Evolutionary conservation across 2,329 filamentous ascomycete species (phyloP).

Genomic region (Ophiostoma angusticollis): DNA sequence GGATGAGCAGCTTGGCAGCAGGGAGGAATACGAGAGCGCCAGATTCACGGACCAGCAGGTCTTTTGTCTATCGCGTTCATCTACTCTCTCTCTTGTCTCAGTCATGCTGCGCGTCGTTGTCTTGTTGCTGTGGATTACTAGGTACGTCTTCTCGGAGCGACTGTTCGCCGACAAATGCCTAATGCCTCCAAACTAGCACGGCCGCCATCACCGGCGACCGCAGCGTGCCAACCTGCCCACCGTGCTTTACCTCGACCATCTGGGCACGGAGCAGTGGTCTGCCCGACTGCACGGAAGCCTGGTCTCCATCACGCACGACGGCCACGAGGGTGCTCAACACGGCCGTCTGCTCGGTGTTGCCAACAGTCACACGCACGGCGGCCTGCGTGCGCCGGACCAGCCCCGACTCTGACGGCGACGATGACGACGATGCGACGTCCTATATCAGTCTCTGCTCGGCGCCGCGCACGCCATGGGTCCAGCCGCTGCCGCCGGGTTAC

Average conservation of each 20-base stretch:
- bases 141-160: too few relatives aligned
- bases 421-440: not conserved
- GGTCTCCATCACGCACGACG: not conserved
- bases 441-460: not conserved
- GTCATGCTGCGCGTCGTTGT: too few relatives aligned
- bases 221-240: too few relatives aligned
- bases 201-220: too few relatives aligned
- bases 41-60: too few relatives aligned
- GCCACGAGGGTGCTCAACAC: not conserved
- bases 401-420: not conserved
- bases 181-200: too few relatives aligned
- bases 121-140: too few relatives aligned
- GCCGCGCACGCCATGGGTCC: constrained; percentile 1
- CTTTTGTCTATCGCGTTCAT: too few relatives aligned
- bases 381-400: not conserved
- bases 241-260: not conserved
- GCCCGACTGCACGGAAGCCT: not conserved
- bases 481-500: constrained; percentile 1
- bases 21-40: too few relatives aligned
- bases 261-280: not conserved
- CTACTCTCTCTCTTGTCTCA: too few relatives aligned
- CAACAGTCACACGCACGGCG: not conserved
- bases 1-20: too few relatives aligned
- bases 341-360: constrained; percentile 1
- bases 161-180: too few relatives aligned